These are phyloP conservation scores for Cytospora paraplurivora DNA, from an alignment of 2,329 filamentous ascomycete species.

Conservation along the genomic window DNA sequence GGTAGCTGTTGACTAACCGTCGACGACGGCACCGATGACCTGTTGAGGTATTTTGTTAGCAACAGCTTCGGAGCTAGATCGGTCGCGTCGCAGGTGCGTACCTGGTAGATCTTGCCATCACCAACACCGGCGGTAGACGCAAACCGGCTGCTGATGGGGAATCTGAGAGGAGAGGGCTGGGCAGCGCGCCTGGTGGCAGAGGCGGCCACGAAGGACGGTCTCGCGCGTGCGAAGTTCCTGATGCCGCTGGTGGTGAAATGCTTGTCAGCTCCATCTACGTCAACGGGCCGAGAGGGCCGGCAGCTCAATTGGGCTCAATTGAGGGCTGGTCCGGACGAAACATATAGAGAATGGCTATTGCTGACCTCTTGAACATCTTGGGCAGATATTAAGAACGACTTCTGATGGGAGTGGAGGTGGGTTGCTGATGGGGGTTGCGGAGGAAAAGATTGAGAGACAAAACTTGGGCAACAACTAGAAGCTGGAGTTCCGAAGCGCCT, in stretches of 20 bases:
- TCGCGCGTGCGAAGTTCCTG: constrained; percentile 57
- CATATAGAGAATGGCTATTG: constrained; percentile 39
- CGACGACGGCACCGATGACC: constrained; percentile 98
- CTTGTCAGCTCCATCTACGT: constrained; percentile 31
- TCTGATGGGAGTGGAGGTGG: constrained; percentile 58
- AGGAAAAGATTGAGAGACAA: constrained; percentile 37
- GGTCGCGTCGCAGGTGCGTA: constrained; percentile 40
- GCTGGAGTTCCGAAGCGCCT: constrained; percentile 22
- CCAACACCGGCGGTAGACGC: constrained; percentile 61
- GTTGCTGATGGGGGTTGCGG: constrained; percentile 43
- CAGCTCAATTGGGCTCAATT: constrained; percentile 58
- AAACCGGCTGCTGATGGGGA: constrained; percentile 58
- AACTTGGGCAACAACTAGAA: constrained; percentile 30
- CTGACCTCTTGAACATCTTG: constrained; percentile 85
- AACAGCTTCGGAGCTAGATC: constrained; percentile 19
- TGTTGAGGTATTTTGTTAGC: constrained; percentile 67
- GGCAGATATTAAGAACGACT: constrained; percentile 67
- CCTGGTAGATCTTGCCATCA: constrained; percentile 71
- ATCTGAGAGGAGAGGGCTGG: constrained; percentile 58
- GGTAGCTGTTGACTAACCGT: constrained; percentile 67
- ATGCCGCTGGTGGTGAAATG: constrained; percentile 58
- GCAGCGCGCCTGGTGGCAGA: constrained; percentile 59
- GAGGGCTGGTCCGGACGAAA: constrained; percentile 33
- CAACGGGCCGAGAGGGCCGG: constrained; percentile 34
- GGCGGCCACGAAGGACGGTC: constrained; percentile 59